Evolutionary conservation across 768 basidiomycete genomes (phyloP), one percentile per base, ranked within the genome.

Genomic region (Amanita fuliginea): DNA sequence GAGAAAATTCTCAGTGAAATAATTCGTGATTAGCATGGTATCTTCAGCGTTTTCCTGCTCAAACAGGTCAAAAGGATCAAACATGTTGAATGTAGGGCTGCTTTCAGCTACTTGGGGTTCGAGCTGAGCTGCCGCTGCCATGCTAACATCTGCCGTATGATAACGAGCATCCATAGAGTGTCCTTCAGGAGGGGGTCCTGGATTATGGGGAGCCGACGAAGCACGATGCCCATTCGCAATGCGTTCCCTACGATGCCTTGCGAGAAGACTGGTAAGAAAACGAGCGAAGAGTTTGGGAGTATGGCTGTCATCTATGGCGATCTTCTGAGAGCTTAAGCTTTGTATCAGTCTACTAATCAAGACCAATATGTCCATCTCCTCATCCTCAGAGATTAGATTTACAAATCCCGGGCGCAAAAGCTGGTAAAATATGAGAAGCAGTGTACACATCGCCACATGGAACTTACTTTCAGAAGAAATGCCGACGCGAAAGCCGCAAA

Each of bases 401-500:
- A 76, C 71, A 59, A 87, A 84, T 55, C 87, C 84, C 0, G 85
- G 85, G 41, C 81, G 77, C 26, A 90, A 72, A 26, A 88, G 70
- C 82, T 86, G 50, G 13, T 51, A 14, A 47, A 33, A 16, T 8
- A 46, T 40, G 53, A 44, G 24, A 24, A 26, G 19, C 19, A 34
- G 7, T 16, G 4, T 14, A 33, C 6, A 11, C 48, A 30, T 13
- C 5, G 41, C 4, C 18, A 22, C 11, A 21, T 7, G 9, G 24
- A 6, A 61, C 67, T 8, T 44, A 84, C 84, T 74, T 88, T 89
- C 54, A 89, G 75, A 47, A 90, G 67, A 67, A 89, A 90, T 0
- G 86, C 87, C 21, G 83, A 86, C 0, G 87, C 86, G 59, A 90
- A 90, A 1, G 84, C 77, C 2, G 81, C 76, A 57, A 88, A 89